Evolutionary conservation across 768 basidiomycete species (phyloP), one percentile per base, ranked within the genome.

Genomic region (Tephrocybe sp.): DNA sequence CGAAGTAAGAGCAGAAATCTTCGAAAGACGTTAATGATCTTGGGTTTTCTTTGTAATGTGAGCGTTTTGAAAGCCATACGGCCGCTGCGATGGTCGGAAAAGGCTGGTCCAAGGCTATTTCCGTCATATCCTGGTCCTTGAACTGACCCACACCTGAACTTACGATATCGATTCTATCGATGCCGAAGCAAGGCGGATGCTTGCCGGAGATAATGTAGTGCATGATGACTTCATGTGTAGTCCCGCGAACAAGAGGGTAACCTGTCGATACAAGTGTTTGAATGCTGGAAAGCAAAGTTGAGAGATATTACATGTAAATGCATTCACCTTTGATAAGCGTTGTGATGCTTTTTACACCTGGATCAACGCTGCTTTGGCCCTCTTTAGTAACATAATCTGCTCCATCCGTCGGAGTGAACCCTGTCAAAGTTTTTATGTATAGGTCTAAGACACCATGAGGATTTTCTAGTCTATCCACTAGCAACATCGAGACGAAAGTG

Each of bases 211-310:
- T 26, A 10, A 49, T 49, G 14, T 49, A 49, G 2, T 40, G 31
- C 48, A 49, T 49, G 9, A 49, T 34, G 1, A 49, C 40, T 6
- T 49, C 48, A 26, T 49, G 48, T 33, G 40, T 17, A 2, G 40
- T 34, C 9, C 33, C 33, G 11, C 20, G 38, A 19, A 49, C 48
- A 34, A 16, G 20, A 11, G 32, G 48, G 16, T 22, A n/a, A 22
- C 4, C 39, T 49, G 20, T 20, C 1, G 8, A n/a, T 2, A 45
- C 33, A 34, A 34, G 2, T n/a, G 20, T 7, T 5, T 13, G 9
- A 34, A 45, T 22, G n/a, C 14, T 11, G 1, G 3, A 33, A 5
- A 20, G 32, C 30, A 31, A 9, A 26, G 16, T n/a, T n/a, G n/a
- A n/a, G n/a, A n/a, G n/a, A n/a, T n/a, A 31, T 5, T 30, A 17